phyloP scores from a whole-genome alignment of 331 rosid genomes.

The Dryas integrifolia region DNA sequence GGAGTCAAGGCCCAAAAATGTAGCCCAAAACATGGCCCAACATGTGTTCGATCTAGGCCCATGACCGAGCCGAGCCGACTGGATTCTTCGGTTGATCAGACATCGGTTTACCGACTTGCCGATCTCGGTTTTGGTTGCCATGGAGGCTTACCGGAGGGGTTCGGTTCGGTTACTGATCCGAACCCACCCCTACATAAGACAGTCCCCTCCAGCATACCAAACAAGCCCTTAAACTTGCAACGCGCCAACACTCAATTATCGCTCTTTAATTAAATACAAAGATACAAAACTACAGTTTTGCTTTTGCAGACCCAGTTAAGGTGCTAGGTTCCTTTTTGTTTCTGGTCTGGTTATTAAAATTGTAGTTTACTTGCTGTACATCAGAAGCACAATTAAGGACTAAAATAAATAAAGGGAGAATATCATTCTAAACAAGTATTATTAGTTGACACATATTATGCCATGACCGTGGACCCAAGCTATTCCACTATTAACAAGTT shows the following conservation, averaged over 20 bases:
- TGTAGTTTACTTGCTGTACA: neutral
- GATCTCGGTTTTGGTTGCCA: no score
- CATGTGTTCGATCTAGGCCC: no score
- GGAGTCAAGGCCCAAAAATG: no score
- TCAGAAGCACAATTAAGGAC: slow-evolving; percentile 1
- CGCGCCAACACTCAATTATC: neutral
- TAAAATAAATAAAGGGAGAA: neutral
- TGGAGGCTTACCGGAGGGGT: no score
- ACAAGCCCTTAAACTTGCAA: neutral
- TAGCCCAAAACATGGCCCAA: no score
- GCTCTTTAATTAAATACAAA: neutral
- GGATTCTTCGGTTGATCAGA: no score
- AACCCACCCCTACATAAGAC: neutral
- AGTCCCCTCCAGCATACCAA: neutral
- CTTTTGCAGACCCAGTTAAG: neutral
- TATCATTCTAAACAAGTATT: neutral
- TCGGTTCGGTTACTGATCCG: no score
- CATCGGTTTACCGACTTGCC: no score
- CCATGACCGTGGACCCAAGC: slow-evolving; percentile 13
- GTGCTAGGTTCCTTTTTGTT: neutral
- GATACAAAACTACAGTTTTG: neutral
- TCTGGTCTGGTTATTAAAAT: neutral
- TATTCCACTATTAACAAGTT: slow-evolving; percentile 71
- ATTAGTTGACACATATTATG: neutral
- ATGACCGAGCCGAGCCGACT: no score